These are phyloP conservation scores for Kwoniella mangroviensis DNA, from an alignment of 768 basidiomycete species.

Conservation along the genomic window DNA sequence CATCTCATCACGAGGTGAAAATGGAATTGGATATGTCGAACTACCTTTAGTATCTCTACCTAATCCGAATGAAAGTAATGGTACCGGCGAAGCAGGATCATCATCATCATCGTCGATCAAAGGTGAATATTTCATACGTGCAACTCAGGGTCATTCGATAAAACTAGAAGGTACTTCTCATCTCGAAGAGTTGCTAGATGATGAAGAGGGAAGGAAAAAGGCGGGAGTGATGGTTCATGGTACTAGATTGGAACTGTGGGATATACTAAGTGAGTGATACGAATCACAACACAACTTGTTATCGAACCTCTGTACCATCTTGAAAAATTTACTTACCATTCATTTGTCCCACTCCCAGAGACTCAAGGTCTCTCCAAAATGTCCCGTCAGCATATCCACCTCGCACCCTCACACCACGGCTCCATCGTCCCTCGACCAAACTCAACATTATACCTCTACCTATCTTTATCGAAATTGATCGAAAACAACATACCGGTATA, in stretches of 20 bases:
- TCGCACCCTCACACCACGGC: conserved; percentile 73
- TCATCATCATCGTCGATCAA: conserved; percentile 2
- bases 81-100: background rate
- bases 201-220: conserved; percentile 68
- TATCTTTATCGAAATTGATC: conserved; percentile 67
- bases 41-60: conserved; percentile 40
- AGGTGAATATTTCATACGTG: conserved; percentile 54
- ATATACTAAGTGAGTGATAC: conserved; percentile 44
- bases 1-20: background rate
- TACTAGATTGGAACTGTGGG: conserved; percentile 51
- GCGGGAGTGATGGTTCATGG: conserved; percentile 59
- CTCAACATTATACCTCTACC: conserved; percentile 78
- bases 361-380: conserved; percentile 73
- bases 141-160: conserved; percentile 56
- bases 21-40: conserved; percentile 5
- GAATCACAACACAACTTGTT: background rate
- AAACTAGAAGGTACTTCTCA: conserved; percentile 48
- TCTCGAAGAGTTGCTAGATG: conserved; percentile 36
- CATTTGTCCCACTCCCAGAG: background rate
- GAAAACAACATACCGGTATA: conserved; percentile 63
- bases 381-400: conserved; percentile 88
- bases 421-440: conserved; percentile 72
- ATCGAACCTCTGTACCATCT: background rate
- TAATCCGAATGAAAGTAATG: background rate
- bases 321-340: background rate